Base-by-base conservation (phyloP, 495 filamentous ascomycete species). In the Venustampulla echinocandica region DNA sequence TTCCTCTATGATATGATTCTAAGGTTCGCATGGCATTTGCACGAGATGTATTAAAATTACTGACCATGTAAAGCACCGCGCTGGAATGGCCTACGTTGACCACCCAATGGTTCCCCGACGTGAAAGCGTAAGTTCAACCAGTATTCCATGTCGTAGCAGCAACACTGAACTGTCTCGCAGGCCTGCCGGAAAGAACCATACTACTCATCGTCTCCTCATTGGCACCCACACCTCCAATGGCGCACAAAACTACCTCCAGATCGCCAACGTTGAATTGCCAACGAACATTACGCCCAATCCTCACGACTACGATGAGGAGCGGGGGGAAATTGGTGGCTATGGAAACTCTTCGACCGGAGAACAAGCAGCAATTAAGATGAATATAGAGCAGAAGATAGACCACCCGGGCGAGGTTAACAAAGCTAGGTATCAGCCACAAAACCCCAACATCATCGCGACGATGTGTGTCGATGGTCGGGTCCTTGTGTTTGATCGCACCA, bases 361-460 rank as follows among this genome's bases (percentile, higher is more conserved):
- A 4, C 67, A 78, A 17, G 68, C 72, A 7, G 73, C 76, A 17
- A 83, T 86, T 65, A 87, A 85, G 48, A 90, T 95, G 69, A 82
- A 81, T 37, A 84, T 97, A 55, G 79, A 86, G 24, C 93, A 99
- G 64, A 92, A 86, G 64, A 97, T 99, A 59, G 85, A 94, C 54
- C 93, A 99, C 63, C 86, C 87, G 18, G 86, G 85, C 24, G 93
- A 99, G 61, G 88, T 99, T 57, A 99, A 99, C 71, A 99, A 97
- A 65, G 93, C 93, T 1, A 80, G 93, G 47, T 96, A 97, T 63
- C 88, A 93, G 65, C 93, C 92, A 11, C 90, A 97, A 63, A 99
- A 99, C 54, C 92, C 92, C 6, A 85, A 99, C 55, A 79, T 99
- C 43, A 95, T 99, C 54, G 93, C 92, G 14, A 95, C 93, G 1